These are phyloP conservation scores for Fusarium papillatum DNA, from an alignment of 2,329 filamentous ascomycete species.

Conservation along the genomic window DNA sequence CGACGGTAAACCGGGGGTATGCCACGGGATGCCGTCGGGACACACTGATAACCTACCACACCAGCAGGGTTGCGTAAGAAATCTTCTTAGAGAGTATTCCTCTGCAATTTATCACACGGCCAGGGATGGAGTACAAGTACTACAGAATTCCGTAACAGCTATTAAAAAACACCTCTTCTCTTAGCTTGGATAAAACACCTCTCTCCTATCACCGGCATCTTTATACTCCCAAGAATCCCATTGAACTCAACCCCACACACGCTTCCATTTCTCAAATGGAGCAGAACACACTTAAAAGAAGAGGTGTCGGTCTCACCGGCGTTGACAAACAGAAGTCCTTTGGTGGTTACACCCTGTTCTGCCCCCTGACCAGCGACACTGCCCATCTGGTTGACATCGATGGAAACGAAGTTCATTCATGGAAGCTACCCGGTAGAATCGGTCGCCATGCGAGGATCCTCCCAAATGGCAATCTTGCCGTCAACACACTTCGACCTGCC, in stretches of 20 bases:
- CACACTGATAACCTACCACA: not conserved
- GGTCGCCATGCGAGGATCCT: slow-evolving; percentile 46
- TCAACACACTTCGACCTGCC: slow-evolving; percentile 42
- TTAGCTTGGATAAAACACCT: not conserved
- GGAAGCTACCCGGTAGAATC: slow-evolving; percentile 46
- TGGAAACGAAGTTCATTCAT: slow-evolving; percentile 44
- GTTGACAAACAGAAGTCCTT: slow-evolving; percentile 43
- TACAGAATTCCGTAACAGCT: not conserved
- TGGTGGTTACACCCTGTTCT: slow-evolving; percentile 47
- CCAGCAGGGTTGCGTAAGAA: not conserved
- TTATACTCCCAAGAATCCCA: too few relatives aligned
- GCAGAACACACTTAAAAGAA: slow-evolving; percentile 47
- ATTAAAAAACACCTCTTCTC: not conserved
- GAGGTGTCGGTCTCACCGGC: slow-evolving; percentile 45
- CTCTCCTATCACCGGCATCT: not conserved
- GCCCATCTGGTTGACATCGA: slow-evolving; percentile 46
- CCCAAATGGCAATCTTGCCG: slow-evolving; percentile 46
- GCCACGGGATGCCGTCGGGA: slow-evolving; percentile 5
- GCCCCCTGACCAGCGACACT: slow-evolving; percentile 43
- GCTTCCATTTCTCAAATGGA: slow-evolving; percentile 33
- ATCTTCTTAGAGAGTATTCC: not conserved
- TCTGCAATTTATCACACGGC: not conserved
- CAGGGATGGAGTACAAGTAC: not conserved
- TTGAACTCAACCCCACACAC: not conserved
- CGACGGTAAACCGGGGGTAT: slow-evolving; percentile 39